Conservation (phyloP, 2,329 filamentous ascomycete genomes). For the Aspergillus awamori region DNA sequence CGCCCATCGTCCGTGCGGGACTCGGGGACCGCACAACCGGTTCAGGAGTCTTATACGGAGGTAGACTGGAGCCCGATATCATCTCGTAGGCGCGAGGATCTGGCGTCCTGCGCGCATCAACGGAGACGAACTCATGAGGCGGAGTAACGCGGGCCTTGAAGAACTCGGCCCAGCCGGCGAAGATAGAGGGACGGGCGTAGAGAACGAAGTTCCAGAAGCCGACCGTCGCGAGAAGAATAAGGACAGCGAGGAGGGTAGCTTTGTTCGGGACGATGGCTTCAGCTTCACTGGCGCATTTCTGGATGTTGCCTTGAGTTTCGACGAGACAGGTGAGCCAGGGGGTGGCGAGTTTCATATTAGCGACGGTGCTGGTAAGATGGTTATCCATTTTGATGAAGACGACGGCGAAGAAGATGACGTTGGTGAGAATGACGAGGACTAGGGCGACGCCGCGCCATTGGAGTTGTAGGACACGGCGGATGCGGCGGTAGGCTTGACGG, state of each 20-base stretch:
- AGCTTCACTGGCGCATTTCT: slow-evolving; percentile 66
- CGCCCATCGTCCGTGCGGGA: slow-evolving; percentile 16
- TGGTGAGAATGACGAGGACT: slow-evolving; percentile 83
- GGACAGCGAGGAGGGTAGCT: slow-evolving; percentile 75
- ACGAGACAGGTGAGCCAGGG: slow-evolving; percentile 77
- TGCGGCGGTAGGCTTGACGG: slow-evolving; percentile 81
- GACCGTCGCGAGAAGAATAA: slow-evolving; percentile 81
- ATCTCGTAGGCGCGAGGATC: slow-evolving; percentile 78
- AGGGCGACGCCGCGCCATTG: slow-evolving; percentile 95
- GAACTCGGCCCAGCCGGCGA: slow-evolving; percentile 77
- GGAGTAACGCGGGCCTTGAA: slow-evolving; percentile 52
- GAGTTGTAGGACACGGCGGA: slow-evolving; percentile 82
- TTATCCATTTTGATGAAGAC: slow-evolving; percentile 88
- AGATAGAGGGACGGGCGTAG: slow-evolving; percentile 81
- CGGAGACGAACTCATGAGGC: slow-evolving; percentile 81
- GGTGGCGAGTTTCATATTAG: slow-evolving; percentile 58
- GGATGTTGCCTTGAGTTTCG: slow-evolving; percentile 60
- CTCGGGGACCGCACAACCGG: slow-evolving; percentile 33
- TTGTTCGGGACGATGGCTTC: slow-evolving; percentile 69
- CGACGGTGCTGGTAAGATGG: slow-evolving; percentile 60
- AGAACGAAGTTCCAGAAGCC: slow-evolving; percentile 84
- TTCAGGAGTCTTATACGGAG: slow-evolving; percentile 37
- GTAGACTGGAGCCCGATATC: slow-evolving; percentile 51
- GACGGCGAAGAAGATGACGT: slow-evolving; percentile 91
- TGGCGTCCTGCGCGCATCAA: slow-evolving; percentile 71